These are phyloP conservation scores for Pythium scleroteichum DNA, from an alignment of 352 stramenopile genomes.

Conservation along the genomic window DNA sequence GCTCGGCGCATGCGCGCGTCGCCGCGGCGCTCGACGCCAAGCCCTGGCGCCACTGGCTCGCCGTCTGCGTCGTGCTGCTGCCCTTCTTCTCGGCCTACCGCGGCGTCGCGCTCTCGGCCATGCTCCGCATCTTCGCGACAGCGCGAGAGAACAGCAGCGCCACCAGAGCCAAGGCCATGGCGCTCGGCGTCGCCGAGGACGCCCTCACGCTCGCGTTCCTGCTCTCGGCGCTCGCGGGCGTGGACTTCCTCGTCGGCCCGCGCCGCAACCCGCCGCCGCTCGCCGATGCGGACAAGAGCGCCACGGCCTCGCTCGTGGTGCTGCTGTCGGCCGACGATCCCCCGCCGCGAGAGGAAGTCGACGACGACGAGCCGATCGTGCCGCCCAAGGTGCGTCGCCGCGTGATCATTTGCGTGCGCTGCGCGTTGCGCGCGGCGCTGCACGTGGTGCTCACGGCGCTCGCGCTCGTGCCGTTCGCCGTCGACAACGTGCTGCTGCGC, in stretches of 20 bases:
- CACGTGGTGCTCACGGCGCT: slow-evolving; percentile 6
- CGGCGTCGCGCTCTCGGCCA: slow-evolving; percentile 9
- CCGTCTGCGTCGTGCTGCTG: slow-evolving; percentile 10
- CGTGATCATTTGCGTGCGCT: slow-evolving; percentile 1
- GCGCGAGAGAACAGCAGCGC: background rate
- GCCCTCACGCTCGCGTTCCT: slow-evolving; percentile 7
- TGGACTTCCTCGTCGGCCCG: slow-evolving; percentile 11
- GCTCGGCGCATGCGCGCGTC: slow-evolving; percentile 5
- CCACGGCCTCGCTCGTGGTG: no score
- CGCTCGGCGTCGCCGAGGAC: slow-evolving; percentile 17
- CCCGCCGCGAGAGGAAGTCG: slow-evolving; percentile 1
- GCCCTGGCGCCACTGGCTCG: slow-evolving; percentile 19
- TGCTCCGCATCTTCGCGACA: slow-evolving; percentile 13
- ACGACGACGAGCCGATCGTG: slow-evolving; percentile 19
- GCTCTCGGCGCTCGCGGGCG: slow-evolving; percentile 13
- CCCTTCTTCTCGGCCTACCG: slow-evolving; percentile 19
- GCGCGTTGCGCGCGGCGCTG: background rate
- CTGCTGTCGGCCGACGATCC: no score
- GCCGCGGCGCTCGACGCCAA: slow-evolving; percentile 3
- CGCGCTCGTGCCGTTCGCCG: slow-evolving; percentile 17
- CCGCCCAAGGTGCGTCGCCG: slow-evolving; percentile 3
- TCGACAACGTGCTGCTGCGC: slow-evolving; percentile 21
- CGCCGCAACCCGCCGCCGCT: slow-evolving; percentile 5
- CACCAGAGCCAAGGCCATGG: slow-evolving; percentile 1
- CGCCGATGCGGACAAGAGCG: background rate